These are phyloP conservation scores for Macadamia integrifolia DNA, from an alignment of 164 flowering plant species.

Conservation along the genomic window DNA sequence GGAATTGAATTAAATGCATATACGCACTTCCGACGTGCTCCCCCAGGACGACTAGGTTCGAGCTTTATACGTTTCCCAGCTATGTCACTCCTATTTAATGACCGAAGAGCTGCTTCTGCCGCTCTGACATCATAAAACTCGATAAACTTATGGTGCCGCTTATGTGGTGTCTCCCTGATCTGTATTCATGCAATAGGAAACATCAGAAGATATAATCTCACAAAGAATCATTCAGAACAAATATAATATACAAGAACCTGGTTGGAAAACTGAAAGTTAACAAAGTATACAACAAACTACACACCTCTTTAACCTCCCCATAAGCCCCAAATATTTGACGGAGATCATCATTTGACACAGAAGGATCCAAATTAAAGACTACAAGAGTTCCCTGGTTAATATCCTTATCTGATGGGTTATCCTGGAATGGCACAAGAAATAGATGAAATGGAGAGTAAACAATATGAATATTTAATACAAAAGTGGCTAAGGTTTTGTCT, in stretches of 20 bases:
- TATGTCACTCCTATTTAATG: slow-evolving; percentile 88
- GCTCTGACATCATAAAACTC: slow-evolving; percentile 98
- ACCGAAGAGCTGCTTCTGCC: slow-evolving; percentile 85
- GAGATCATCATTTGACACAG: slow-evolving; percentile 89
- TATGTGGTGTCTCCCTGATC: slow-evolving; percentile 98
- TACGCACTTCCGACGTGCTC: slow-evolving; percentile 87
- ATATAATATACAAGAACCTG: slow-evolving; percentile 1
- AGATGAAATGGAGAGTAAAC: slow-evolving; percentile 7
- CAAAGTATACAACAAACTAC: background rate
- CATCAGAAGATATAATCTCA: slow-evolving; percentile 10
- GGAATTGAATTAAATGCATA: background rate
- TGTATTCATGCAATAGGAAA: slow-evolving; percentile 29
- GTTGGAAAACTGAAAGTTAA: background rate
- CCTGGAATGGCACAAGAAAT: slow-evolving; percentile 37
- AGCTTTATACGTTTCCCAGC: slow-evolving; percentile 97
- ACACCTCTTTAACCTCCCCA: slow-evolving; percentile 96
- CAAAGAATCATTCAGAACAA: slow-evolving; percentile 4
- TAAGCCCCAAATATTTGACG: slow-evolving; percentile 83
- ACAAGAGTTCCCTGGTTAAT: slow-evolving; percentile 95
- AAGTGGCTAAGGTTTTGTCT: background rate
- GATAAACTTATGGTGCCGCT: slow-evolving; percentile 91
- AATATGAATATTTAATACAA: background rate
- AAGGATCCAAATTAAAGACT: slow-evolving; percentile 88
- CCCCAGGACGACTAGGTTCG: slow-evolving; percentile 99
- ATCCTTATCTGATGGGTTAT: slow-evolving; percentile 97